These are phyloP conservation scores for Penicillium canariense DNA, from an alignment of 495 filamentous ascomycete species.

Conservation along the genomic window DNA sequence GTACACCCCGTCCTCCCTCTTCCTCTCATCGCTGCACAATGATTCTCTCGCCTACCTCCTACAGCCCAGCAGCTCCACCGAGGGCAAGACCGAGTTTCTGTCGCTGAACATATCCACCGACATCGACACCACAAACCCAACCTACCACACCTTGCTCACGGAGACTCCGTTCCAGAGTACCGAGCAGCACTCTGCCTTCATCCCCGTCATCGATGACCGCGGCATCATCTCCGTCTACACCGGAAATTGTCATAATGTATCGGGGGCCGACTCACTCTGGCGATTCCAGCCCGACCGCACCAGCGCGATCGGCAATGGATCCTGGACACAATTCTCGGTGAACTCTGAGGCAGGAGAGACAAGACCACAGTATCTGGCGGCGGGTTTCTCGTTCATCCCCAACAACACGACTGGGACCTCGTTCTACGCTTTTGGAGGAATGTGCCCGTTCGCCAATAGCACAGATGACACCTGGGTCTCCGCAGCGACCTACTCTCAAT, in stretches of 20 bases:
- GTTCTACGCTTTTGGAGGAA: slow-evolving; percentile 82
- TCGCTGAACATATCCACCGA: slow-evolving; percentile 61
- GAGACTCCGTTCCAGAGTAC: slow-evolving; percentile 63
- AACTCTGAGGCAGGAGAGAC: slow-evolving; percentile 27
- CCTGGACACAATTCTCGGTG: slow-evolving; percentile 47
- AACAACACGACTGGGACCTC: slow-evolving; percentile 46
- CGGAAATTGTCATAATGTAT: slow-evolving; percentile 59
- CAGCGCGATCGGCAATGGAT: slow-evolving; percentile 49
- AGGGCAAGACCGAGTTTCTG: slow-evolving; percentile 49
- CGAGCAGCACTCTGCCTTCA: slow-evolving; percentile 49
- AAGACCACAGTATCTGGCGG: slow-evolving; percentile 64
- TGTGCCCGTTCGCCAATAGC: slow-evolving; percentile 65
- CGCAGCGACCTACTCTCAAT: slow-evolving; percentile 71
- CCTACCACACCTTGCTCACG: slow-evolving; percentile 55
- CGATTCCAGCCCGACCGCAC: slow-evolving; percentile 44
- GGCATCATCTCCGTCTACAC: slow-evolving; percentile 68
- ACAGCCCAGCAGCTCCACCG: slow-evolving; percentile 41
- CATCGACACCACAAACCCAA: slow-evolving; percentile 50
- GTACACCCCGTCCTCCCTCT: slow-evolving; percentile 71
- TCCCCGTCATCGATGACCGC: slow-evolving; percentile 59
- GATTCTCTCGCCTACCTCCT: slow-evolving; percentile 60
- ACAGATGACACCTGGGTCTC: slow-evolving; percentile 53
- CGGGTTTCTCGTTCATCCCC: slow-evolving; percentile 64
- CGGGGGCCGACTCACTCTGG: slow-evolving; percentile 51
- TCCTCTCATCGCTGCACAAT: slow-evolving; percentile 52